These are phyloP conservation scores for Bolboschoenoplectus hybrid DNA, from an alignment of 202 grass and related monocot species.

Conservation along the genomic window DNA sequence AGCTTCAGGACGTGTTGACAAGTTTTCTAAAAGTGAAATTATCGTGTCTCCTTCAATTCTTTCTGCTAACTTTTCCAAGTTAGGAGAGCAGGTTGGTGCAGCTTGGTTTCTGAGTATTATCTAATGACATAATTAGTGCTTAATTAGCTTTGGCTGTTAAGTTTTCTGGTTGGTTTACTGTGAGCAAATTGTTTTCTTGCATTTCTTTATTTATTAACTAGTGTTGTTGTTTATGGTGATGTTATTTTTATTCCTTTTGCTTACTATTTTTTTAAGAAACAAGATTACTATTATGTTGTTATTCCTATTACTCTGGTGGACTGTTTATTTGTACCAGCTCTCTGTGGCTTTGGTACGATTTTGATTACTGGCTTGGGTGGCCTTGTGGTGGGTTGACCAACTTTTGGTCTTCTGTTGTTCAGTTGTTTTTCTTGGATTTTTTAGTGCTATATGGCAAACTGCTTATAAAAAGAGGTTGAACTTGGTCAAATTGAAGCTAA, in stretches of 20 bases:
- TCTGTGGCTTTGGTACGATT: neutral
- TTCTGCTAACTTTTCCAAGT: constrained; percentile 94
- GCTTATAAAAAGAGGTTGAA: neutral
- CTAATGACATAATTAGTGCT: neutral
- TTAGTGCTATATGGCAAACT: constrained; percentile 14
- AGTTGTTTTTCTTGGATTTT: neutral
- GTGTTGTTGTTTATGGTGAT: neutral
- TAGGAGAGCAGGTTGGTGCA: constrained; percentile 78
- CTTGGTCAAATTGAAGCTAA: neutral
- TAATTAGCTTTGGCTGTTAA: neutral
- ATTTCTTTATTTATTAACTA: neutral
- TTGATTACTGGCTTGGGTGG: neutral
- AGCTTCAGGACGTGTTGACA: constrained; percentile 81
- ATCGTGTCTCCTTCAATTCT: constrained; percentile 98
- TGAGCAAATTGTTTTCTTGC: neutral
- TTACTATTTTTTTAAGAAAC: neutral
- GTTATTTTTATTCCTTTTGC: constrained; percentile 22
- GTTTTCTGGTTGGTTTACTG: neutral
- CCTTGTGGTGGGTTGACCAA: neutral
- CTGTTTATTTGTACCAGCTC: neutral
- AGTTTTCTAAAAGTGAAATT: constrained; percentile 92
- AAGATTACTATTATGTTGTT: neutral
- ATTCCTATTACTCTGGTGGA: neutral
- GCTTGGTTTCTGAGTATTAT: neutral
- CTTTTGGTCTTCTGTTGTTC: neutral